Percentiles rank a stretch among this genome's conserved stretches.
Evolutionary conservation across 495 filamentous ascomycete species (phyloP).

Genomic region (Neurospora discreta): DNA sequence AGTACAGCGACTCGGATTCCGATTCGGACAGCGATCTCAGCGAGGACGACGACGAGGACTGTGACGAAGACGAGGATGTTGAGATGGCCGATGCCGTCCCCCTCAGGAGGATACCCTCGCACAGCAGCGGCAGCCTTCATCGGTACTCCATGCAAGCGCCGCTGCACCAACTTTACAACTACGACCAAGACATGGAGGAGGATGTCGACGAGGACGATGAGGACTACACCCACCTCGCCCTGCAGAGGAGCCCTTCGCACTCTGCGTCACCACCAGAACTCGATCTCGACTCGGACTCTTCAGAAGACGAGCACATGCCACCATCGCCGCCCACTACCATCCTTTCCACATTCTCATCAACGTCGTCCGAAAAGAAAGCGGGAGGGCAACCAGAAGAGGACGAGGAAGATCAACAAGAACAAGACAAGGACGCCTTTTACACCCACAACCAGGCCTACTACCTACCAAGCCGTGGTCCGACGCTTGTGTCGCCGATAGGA

Average conservation of each 20-base stretch:
- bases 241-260: slow-evolving; percentile 64
- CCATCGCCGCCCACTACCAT: slow-evolving; percentile 65
- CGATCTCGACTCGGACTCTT: slow-evolving; percentile 55
- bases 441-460: slow-evolving; percentile 46
- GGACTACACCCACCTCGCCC: slow-evolving; percentile 56
- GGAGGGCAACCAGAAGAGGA: not conserved
- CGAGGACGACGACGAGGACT: slow-evolving; percentile 19
- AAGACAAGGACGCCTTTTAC: slow-evolving; percentile 42
- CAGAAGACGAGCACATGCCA: slow-evolving; percentile 61
- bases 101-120: slow-evolving; percentile 34
- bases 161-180: slow-evolving; percentile 2
- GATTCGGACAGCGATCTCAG: slow-evolving; percentile 20
- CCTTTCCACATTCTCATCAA: slow-evolving; percentile 48
- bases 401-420: slow-evolving; percentile 6
- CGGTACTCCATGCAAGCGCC: slow-evolving; percentile 5
- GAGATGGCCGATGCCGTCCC: slow-evolving; percentile 42
- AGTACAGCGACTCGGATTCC: slow-evolving; percentile 36
- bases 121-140: slow-evolving; percentile 12
- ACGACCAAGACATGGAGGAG: slow-evolving; percentile 48
- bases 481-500: slow-evolving; percentile 36
- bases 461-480: slow-evolving; percentile 38
- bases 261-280: slow-evolving; percentile 61
- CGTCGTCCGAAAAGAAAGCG: not conserved
- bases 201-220: slow-evolving; percentile 57
- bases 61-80: slow-evolving; percentile 35